Conservation (phyloP, 306 rosid genomes). For the apple (Malus domestica) region ASM211411v1 NC_041793.1:38837001-38837500, state of each 20-base stretch:
- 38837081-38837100: background rate
- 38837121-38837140: background rate
- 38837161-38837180: background rate
- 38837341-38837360: constrained; percentile 81
- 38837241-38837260: background rate
- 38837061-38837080: background rate
- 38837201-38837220: background rate
- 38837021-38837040: background rate
- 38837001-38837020: background rate
- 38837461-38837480: background rate
- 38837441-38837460: background rate
- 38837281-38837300: background rate
- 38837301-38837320: background rate
- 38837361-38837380: constrained; percentile 55
- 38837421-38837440: constrained; percentile 35
- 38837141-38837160: background rate
- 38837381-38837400: constrained; percentile 36
- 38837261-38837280: background rate
- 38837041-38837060: background rate
- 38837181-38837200: background rate
- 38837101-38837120: background rate
- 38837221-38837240: background rate
- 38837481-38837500: too few species aligned
- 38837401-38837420: constrained; percentile 19
- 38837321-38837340: constrained; percentile 46